These are phyloP conservation scores for Astrephomene gubernaculifera DNA, from an alignment of 139 green algal genomes.

Conservation along the genomic window DNA sequence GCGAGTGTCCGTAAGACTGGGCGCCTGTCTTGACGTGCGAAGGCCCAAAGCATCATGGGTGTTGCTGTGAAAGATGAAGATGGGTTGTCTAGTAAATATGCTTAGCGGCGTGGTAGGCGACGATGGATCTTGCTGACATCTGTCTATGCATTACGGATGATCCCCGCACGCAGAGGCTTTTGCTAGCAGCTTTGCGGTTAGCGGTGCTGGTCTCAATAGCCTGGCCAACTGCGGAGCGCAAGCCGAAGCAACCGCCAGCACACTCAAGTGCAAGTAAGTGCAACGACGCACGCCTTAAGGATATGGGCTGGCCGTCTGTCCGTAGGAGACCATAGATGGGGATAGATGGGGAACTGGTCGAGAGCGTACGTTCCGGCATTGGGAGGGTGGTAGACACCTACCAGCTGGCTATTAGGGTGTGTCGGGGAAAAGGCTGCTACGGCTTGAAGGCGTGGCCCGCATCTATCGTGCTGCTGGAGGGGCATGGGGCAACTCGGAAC, in stretches of 20 bases:
- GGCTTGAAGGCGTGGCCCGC: background rate
- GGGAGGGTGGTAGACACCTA: too few species aligned
- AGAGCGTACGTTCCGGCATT: too few species aligned
- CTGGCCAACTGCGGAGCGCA: background rate
- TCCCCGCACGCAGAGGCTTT: background rate
- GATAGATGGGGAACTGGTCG: too few species aligned
- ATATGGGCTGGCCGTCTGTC: too few species aligned
- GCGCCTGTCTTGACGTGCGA: background rate
- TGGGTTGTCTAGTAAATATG: too few species aligned
- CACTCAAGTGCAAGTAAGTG: slow-evolving; percentile 1
- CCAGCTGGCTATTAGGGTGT: too few species aligned
- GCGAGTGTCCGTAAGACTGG: background rate
- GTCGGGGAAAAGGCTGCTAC: background rate
- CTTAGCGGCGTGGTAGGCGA: too few species aligned
- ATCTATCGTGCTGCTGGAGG: background rate
- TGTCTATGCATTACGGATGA: background rate
- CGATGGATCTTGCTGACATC: too few species aligned
- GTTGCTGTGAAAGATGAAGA: too few species aligned
- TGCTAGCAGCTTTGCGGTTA: background rate
- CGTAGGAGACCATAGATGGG: too few species aligned
- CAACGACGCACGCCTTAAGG: too few species aligned
- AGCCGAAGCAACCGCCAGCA: background rate
- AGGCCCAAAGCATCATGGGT: background rate
- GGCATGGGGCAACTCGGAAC: background rate
- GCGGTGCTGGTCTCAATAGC: background rate